These are phyloP conservation scores for Chlamydomonas urium DNA, from an alignment of 139 green algal species.

Conservation along the genomic window DNA sequence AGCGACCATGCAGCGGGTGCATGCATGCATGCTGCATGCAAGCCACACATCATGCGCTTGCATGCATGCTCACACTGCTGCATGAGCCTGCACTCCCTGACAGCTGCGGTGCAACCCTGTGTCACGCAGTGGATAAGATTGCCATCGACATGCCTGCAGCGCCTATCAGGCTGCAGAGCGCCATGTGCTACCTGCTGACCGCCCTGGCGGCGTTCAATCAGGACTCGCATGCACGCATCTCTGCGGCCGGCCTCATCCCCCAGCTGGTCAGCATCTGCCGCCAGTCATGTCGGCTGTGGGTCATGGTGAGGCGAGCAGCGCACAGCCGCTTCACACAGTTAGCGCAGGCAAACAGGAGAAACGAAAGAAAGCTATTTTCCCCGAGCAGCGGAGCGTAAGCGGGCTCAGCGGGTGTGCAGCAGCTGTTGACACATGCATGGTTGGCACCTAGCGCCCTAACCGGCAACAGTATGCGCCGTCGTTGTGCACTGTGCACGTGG, in stretches of 20 bases:
- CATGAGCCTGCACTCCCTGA: too few relatives aligned
- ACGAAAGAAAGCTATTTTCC: too few relatives aligned
- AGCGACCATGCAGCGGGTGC: neutral
- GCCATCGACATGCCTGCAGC: neutral
- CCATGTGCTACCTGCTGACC: conserved; percentile 39
- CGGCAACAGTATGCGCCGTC: too few relatives aligned
- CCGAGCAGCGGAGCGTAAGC: too few relatives aligned
- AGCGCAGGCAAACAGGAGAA: too few relatives aligned
- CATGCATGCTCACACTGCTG: too few relatives aligned
- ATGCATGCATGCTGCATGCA: conserved; percentile 1
- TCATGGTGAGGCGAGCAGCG: neutral
- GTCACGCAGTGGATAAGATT: conserved; percentile 4
- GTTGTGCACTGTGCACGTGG: too few relatives aligned
- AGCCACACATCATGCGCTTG: neutral
- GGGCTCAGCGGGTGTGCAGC: too few relatives aligned
- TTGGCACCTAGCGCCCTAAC: too few relatives aligned
- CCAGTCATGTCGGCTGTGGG: neutral
- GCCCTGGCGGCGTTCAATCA: conserved; percentile 35
- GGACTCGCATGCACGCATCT: conserved; percentile 23
- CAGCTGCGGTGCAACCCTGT: too few relatives aligned
- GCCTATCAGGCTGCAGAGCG: conserved; percentile 8
- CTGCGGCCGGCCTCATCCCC: conserved; percentile 25
- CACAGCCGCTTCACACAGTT: neutral
- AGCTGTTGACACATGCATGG: too few relatives aligned
- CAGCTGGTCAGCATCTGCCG: conserved; percentile 19